These are phyloP conservation scores for Rhazya stricta DNA, from an alignment of 257 asterid species.

Conservation along the genomic window DNA sequence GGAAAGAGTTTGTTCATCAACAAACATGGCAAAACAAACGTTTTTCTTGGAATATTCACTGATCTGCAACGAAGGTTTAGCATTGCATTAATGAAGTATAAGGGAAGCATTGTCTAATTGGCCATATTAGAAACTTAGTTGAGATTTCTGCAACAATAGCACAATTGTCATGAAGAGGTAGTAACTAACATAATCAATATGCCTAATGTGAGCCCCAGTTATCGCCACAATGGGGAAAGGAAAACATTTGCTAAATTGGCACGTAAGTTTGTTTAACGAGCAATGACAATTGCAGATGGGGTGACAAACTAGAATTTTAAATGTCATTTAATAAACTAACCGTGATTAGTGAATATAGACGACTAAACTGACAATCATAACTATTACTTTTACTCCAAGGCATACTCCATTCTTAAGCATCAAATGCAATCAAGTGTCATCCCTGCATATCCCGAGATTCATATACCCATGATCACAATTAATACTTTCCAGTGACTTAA, in stretches of 20 bases:
- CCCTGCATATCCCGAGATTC: not conserved
- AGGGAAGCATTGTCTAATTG: constrained; percentile 4
- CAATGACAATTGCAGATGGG: not conserved
- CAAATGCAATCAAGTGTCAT: not conserved
- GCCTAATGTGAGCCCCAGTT: not conserved
- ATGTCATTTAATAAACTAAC: not conserved
- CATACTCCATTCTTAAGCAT: not conserved
- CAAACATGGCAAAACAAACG: constrained; percentile 86
- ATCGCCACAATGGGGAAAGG: not conserved
- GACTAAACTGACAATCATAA: not conserved
- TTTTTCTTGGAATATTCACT: constrained; percentile 84
- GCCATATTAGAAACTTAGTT: not conserved
- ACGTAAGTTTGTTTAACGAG: not conserved
- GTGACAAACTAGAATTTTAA: not conserved
- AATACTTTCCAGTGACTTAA: not conserved
- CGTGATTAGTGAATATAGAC: not conserved
- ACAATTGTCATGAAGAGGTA: not conserved
- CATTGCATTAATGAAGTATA: not conserved
- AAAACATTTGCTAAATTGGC: not conserved
- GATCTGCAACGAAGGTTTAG: constrained; percentile 39
- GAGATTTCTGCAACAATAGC: not conserved
- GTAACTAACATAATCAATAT: not conserved
- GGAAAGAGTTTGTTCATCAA: constrained; percentile 68
- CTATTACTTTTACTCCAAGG: not conserved
- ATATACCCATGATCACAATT: not conserved